These are phyloP conservation scores for Apophysomyces variabilis DNA, from an alignment of 371 early-diverging fungal genomes.

Conservation along the genomic window DNA sequence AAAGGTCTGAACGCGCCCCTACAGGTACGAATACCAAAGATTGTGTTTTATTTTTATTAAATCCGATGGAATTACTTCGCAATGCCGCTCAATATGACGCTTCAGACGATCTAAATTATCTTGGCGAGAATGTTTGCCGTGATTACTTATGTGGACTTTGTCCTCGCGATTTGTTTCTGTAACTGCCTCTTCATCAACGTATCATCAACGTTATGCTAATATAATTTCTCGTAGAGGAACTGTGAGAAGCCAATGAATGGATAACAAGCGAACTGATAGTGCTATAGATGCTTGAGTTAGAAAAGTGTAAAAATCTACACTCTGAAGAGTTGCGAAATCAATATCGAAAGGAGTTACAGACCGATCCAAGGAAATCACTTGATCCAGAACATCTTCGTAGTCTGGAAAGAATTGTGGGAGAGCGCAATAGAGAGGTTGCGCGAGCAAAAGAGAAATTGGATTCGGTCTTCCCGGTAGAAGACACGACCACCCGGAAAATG, in stretches of 20 bases:
- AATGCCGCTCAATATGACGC: too few species aligned
- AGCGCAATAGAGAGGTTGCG: background rate
- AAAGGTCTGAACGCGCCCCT: too few species aligned
- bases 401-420: conserved; percentile 6
- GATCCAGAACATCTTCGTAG: conserved; percentile 14
- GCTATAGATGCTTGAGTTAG: background rate
- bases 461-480: background rate
- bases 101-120: background rate
- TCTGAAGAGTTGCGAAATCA: background rate
- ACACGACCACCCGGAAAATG: background rate
- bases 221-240: background rate
- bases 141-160: conserved; percentile 22
- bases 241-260: background rate
- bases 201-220: background rate
- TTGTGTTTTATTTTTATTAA: too few species aligned
- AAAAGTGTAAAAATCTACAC: conserved; percentile 5
- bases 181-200: background rate
- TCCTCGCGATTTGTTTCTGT: conserved; percentile 18
- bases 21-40: too few species aligned
- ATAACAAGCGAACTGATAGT: background rate
- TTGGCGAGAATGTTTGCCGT: conserved; percentile 13
- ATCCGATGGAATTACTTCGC: too few species aligned
- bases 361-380: conserved; percentile 9
- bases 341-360: conserved; percentile 9
- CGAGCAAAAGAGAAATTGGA: conserved; percentile 5